Percentiles rank a stretch among this genome's conserved stretches.
Evolutionary conservation across 2,329 filamentous ascomycete species (phyloP).

Genomic region (Penicillium sp.): DNA sequence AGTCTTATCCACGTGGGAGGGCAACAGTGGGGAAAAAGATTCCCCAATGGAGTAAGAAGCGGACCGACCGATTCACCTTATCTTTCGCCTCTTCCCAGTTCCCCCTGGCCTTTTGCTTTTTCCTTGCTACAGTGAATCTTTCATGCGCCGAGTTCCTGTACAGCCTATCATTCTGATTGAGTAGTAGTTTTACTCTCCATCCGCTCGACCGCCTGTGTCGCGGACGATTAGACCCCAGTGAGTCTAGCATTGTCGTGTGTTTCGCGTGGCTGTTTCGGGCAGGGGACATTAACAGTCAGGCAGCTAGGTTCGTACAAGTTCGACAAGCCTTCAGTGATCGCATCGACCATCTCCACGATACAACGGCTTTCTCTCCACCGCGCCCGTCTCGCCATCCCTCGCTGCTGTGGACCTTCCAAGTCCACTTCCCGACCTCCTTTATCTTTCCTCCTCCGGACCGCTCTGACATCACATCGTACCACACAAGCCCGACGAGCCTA

Average conservation of each 20-base stretch:
- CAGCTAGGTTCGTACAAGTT: constrained; percentile 6
- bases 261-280: constrained; percentile 13
- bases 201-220: background rate
- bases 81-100: constrained; percentile 3
- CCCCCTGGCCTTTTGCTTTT: background rate
- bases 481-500: constrained; percentile 6
- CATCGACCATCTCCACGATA: background rate
- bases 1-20: background rate
- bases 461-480: constrained; percentile 6
- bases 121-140: background rate
- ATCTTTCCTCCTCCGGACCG: background rate
- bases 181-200: background rate
- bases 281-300: constrained; percentile 15
- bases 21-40: background rate
- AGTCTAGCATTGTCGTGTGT: background rate
- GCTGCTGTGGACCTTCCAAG: background rate
- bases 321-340: constrained; percentile 11
- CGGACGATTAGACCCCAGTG: constrained; percentile 3
- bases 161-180: background rate
- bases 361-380: background rate
- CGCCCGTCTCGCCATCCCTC: background rate
- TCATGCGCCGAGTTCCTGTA: no score
- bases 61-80: constrained; percentile 1
- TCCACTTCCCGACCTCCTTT: background rate
- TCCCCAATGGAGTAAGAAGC: background rate